These are phyloP conservation scores for Auricularia sp. DNA, from an alignment of 768 basidiomycete genomes.

Conservation along the genomic window DNA sequence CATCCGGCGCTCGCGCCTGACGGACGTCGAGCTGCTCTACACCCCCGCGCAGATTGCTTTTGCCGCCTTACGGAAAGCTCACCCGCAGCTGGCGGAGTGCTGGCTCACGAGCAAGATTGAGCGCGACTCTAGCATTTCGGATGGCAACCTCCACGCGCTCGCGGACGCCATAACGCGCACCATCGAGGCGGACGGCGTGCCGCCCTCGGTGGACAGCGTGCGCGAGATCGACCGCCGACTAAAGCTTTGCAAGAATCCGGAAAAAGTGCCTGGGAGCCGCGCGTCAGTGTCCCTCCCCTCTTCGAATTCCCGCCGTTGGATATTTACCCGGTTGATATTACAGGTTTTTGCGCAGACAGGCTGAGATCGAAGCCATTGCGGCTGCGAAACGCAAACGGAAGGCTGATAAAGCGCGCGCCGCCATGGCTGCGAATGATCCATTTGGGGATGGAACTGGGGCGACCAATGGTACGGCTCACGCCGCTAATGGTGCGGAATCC, in stretches of 20 bases:
- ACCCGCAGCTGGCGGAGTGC: conserved; percentile 44
- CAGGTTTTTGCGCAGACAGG: not conserved
- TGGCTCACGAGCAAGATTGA: conserved; percentile 45
- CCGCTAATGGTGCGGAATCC: no score
- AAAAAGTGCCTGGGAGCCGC: conserved; percentile 85
- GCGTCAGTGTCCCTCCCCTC: conserved; percentile 39
- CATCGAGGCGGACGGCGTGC: conserved; percentile 49
- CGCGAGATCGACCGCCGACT: conserved; percentile 83
- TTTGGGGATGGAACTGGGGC: not conserved
- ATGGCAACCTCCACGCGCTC: conserved; percentile 12
- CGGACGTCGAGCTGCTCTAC: conserved; percentile 86
- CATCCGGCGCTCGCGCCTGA: conserved; percentile 72
- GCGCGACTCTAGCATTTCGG: not conserved
- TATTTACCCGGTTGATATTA: not conserved
- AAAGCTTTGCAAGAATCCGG: conserved; percentile 87
- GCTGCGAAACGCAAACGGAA: not conserved
- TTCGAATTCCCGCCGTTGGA: not conserved
- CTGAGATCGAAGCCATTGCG: not conserved
- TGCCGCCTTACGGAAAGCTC: conserved; percentile 58
- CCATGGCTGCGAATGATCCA: not conserved
- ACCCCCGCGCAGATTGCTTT: conserved; percentile 90
- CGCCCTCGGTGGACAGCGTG: conserved; percentile 73
- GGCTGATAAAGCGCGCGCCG: not conserved
- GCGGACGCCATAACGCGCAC: conserved; percentile 31
- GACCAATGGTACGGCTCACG: not conserved